Base-by-base conservation (phyloP, 106 monocot species). In the Gastrodia elata region DNA sequence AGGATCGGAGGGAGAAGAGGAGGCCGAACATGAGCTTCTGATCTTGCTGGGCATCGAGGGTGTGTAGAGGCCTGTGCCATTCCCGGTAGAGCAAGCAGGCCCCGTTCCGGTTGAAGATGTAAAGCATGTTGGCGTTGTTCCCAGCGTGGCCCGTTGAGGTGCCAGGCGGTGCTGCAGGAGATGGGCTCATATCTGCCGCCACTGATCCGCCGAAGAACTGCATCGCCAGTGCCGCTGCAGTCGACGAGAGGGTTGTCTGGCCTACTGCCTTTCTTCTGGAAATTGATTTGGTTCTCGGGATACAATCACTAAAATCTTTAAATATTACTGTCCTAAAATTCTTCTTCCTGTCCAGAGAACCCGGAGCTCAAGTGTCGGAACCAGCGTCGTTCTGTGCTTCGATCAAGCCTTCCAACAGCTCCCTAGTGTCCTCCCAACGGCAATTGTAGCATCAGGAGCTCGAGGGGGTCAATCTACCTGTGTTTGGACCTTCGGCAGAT, bases 11-110 rank as follows among this genome's bases (percentile, higher is more conserved):
- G 46, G 97, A 98, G 88, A 93, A 98, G 75, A 98, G 97, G 74
- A 98, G 83, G 18, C 97, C 97, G 74, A 98, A 98, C 97, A 98
- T 98, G 80, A 98, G 93, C 78, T 98, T 98, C 57, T 98, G 97
- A 73, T 98, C 97, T 84, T 98, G 91, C 34, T 83, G 65, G 67
- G 77, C 64, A 73, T 98, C 88, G 38, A 98, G 81, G 72, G 97
- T 98, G 57, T 80, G 88, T 14, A 98, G 81, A 56, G 93, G 93
- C 32, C 97, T 93, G 74, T 93, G 84, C 93, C 97, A 98, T 76
- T 98, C 93, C 43, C 90, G 82, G 75, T 98, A 88, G 8, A 93
- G 80, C 8, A 93, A 83, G 81, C 97, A 98, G 6, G 85, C 77
- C 27, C 97, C 97, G 73, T 59, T 81, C 42, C 97, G 82, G 78